These are phyloP conservation scores for Lachnellula suecica DNA, from an alignment of 2,329 filamentous ascomycete species.

Conservation along the genomic window DNA sequence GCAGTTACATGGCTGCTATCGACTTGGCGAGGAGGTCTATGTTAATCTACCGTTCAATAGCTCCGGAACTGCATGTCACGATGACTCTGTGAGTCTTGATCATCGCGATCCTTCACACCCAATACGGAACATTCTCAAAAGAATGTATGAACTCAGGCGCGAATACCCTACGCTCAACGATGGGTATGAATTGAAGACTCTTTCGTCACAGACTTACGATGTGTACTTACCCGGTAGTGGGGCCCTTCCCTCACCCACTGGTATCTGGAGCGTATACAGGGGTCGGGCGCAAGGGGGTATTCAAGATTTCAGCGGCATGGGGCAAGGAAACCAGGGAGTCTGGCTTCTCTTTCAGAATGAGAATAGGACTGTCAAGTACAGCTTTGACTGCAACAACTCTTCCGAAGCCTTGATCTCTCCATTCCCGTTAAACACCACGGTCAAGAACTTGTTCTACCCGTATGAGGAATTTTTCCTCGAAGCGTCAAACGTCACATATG, in stretches of 20 bases:
- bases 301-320: slow-evolving; percentile 50
- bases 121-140: slow-evolving; percentile 57
- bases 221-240: slow-evolving; percentile 51
- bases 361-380: slow-evolving; percentile 48
- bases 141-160: slow-evolving; percentile 58
- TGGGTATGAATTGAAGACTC: slow-evolving; percentile 52
- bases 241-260: slow-evolving; percentile 38
- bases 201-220: slow-evolving; percentile 55
- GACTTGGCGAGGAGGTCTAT: slow-evolving; percentile 54
- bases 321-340: slow-evolving; percentile 42
- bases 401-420: slow-evolving; percentile 49
- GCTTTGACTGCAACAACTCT: slow-evolving; percentile 48
- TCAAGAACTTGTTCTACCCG: slow-evolving; percentile 61
- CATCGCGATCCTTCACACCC: slow-evolving; percentile 62
- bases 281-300: slow-evolving; percentile 38
- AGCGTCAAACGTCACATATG: slow-evolving; percentile 44
- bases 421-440: slow-evolving; percentile 49
- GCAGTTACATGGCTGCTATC: slow-evolving; percentile 64
- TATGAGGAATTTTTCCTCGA: slow-evolving; percentile 54
- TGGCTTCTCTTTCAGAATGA: slow-evolving; percentile 45
- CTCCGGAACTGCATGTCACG: slow-evolving; percentile 53
- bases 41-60: slow-evolving; percentile 56
- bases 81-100: slow-evolving; percentile 56
- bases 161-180: slow-evolving; percentile 58
- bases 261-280: slow-evolving; percentile 60